These are phyloP conservation scores for Volvariella volvacea DNA, from an alignment of 1,284 basidiomycete species.

Conservation along the genomic window DNA sequence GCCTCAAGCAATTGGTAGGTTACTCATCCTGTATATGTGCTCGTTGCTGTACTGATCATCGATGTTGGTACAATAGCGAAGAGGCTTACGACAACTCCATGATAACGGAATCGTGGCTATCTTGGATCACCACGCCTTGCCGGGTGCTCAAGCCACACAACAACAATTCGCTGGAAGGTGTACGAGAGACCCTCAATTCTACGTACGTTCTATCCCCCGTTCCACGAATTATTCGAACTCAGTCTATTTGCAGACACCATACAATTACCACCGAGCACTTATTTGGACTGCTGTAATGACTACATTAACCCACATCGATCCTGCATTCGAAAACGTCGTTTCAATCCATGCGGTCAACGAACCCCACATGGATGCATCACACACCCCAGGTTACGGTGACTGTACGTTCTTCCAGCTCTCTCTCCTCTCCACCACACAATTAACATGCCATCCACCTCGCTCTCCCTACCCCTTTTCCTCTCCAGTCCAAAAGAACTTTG, in stretches of 20 bases:
- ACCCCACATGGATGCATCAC: slow-evolving; percentile 57
- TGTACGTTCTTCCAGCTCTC: slow-evolving; percentile 33
- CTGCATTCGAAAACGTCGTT: slow-evolving; percentile 59
- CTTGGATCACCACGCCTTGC: slow-evolving; percentile 72
- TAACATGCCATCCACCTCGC: slow-evolving; percentile 1
- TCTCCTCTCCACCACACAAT: neutral
- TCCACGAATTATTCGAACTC: neutral
- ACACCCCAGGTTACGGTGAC: slow-evolving; percentile 61
- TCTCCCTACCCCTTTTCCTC: slow-evolving; percentile 1
- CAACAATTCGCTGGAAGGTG: slow-evolving; percentile 70
- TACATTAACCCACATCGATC: slow-evolving; percentile 58
- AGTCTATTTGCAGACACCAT: slow-evolving; percentile 37
- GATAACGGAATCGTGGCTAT: slow-evolving; percentile 59
- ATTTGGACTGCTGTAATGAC: slow-evolving; percentile 78
- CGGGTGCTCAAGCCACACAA: slow-evolving; percentile 54
- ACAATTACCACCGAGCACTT: slow-evolving; percentile 70
- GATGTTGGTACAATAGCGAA: slow-evolving; percentile 32
- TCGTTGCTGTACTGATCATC: neutral
- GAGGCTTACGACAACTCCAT: slow-evolving; percentile 52
- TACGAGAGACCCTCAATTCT: slow-evolving; percentile 65
- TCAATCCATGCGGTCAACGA: slow-evolving; percentile 74
- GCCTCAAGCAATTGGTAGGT: slow-evolving; percentile 54
- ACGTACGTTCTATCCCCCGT: slow-evolving; percentile 33
- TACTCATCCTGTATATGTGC: neutral
- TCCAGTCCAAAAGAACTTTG: slow-evolving; percentile 67